Percentiles rank a stretch among this genome's conserved stretches.
These are phyloP conservation scores for Calonectria henricotiae DNA, from an alignment of 2,329 filamentous ascomycete genomes.

Conservation along the genomic window DNA sequence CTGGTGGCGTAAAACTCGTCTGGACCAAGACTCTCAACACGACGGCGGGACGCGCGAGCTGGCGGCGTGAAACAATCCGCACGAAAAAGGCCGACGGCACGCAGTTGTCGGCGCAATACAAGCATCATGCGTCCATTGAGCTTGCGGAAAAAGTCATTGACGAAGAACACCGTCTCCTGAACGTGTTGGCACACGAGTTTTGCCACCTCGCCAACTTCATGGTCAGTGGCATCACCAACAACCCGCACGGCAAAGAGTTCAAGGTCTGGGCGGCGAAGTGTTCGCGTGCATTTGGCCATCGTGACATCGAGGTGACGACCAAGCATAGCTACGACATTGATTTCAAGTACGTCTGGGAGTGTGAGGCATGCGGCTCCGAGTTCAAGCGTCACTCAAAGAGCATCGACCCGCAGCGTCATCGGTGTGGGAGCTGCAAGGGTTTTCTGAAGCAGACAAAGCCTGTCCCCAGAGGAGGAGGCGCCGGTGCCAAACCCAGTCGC, in stretches of 20 bases:
- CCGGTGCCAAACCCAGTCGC: conserved; percentile 55
- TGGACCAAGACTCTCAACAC: conserved; percentile 88
- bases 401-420: conserved; percentile 80
- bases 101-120: conserved; percentile 56
- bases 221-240: conserved; percentile 81
- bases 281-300: conserved; percentile 70
- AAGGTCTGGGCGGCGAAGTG: conserved; percentile 79
- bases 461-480: conserved; percentile 65
- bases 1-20: conserved; percentile 79
- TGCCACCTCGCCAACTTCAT: conserved; percentile 96
- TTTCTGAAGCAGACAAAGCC: conserved; percentile 85
- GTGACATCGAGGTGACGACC: conserved; percentile 86
- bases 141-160: conserved; percentile 91
- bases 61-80: conserved; percentile 74
- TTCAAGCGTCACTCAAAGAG: conserved; percentile 91
- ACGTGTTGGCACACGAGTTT: conserved; percentile 96
- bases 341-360: conserved; percentile 93
- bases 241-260: conserved; percentile 89
- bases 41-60: conserved; percentile 83
- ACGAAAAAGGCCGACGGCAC: conserved; percentile 51
- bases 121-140: conserved; percentile 85
- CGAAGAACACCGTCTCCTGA: conserved; percentile 82
- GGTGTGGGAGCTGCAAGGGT: conserved; percentile 84
- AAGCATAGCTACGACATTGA: conserved; percentile 93
- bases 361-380: conserved; percentile 77